A percentile compares a stretch with the other conserved stretches of the same genome.
Conservation (phyloP, 352 stramenopile genomes). For the Peronospora destructor region DNA sequence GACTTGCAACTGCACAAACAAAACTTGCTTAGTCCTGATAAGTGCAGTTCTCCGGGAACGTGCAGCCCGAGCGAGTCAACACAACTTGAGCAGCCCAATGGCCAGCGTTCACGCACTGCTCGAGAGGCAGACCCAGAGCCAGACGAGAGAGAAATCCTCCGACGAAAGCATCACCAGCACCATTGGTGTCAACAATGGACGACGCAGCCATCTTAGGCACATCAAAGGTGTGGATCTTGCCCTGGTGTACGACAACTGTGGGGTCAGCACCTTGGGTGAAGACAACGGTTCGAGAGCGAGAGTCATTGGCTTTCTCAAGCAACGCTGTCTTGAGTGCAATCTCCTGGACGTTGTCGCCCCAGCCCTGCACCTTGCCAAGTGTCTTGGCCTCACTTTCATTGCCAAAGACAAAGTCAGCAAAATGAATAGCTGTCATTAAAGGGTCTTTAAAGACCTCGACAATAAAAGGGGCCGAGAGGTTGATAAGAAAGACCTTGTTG, state of each 20-base stretch:
- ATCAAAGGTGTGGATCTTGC: slow-evolving; percentile 88
- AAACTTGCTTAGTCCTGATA: slow-evolving; percentile 86
- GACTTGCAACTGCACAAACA: no score
- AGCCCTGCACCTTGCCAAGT: slow-evolving; percentile 89
- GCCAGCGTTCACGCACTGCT: slow-evolving; percentile 93
- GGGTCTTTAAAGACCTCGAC: slow-evolving; percentile 97
- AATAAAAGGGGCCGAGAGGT: slow-evolving; percentile 97
- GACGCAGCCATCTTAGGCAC: slow-evolving; percentile 84
- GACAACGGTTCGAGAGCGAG: slow-evolving; percentile 91
- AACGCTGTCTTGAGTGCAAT: slow-evolving; percentile 91
- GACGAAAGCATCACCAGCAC: slow-evolving; percentile 98
- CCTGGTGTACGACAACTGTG: slow-evolving; percentile 95
- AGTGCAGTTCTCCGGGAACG: slow-evolving; percentile 88
- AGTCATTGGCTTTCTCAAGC: slow-evolving; percentile 90
- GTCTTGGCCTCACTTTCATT: slow-evolving; percentile 97
- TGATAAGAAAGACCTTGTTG: slow-evolving; percentile 95
- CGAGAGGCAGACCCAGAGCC: slow-evolving; percentile 75
- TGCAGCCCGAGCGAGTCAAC: slow-evolving; percentile 96
- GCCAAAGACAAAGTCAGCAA: slow-evolving; percentile 97
- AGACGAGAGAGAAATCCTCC: slow-evolving; percentile 96
- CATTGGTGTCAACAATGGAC: slow-evolving; percentile 98
- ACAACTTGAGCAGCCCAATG: slow-evolving; percentile 96
- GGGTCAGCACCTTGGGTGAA: slow-evolving; percentile 96
- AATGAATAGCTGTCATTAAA: slow-evolving; percentile 89
- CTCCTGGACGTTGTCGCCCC: slow-evolving; percentile 80